Evolutionary conservation across 2,329 filamentous ascomycete species (phyloP), one percentile per base, ranked within the genome.

Genomic region (Nigrospora oryzae): DNA sequence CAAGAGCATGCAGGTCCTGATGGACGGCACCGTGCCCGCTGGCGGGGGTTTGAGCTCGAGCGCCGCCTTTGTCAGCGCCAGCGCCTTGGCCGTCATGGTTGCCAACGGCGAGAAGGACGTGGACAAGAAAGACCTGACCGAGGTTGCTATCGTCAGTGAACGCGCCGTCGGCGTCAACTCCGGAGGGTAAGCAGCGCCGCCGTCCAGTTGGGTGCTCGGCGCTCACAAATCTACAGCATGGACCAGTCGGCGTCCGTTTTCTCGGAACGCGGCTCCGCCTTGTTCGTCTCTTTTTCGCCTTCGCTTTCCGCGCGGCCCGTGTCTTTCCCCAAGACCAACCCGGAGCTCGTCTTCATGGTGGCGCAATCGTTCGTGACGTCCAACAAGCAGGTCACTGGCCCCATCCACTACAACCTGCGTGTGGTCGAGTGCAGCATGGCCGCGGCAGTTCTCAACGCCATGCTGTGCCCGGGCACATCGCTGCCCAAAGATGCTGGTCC

Each of bases 181-280:
- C 5, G 93, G 93, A 64, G 93, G 87, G 85, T 88, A 68, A 70
- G 81, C 54, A 33, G 35, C 14, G n/a, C 4, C 41, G 28, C 36
- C 17, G 34, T 15, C 4, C 11, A 23, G 3, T 38, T 30, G 12
- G n/a, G 32, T 38, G 4, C 16, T 16, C 37, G 40, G 28, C 46
- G 1, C 37, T 46, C 28, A 45, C 47, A 35, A 36, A 37, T 31
- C 13, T 45, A 49, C 50, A 89, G 90, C 45, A 97, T 98, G 93
- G 93, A 98, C 60, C 93, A 98, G 69, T 84, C 89, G 13, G 93
- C 93, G 32, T 97, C 91, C 0, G 91, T 98, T 51, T 93, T 98
- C 66, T 91, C 89, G 0, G 77, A 88, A 56, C 82, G 83, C 52
- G 90, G 88, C 42, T 87, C 86, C 35, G 89, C 93, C 11, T 79